Conservation (phyloP, 306 rosid genomes). For the Gastrolobium villosum region DNA sequence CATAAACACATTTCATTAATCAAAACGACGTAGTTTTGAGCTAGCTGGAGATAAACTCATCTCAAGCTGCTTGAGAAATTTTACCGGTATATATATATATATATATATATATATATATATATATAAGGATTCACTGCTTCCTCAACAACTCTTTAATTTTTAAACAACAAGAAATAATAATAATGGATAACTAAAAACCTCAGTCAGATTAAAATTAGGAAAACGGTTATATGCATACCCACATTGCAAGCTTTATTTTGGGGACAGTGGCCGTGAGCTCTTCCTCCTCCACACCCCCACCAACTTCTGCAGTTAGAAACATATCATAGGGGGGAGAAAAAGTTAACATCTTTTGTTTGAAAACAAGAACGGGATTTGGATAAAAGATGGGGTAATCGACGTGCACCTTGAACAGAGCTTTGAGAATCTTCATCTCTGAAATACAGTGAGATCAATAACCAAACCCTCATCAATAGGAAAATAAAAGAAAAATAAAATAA, state of each 20-base stretch:
- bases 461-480: constrained; percentile 13
- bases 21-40: too few species aligned
- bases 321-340: neutral
- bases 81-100: too few species aligned
- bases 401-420: constrained; percentile 68
- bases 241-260: constrained; percentile 86
- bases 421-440: constrained; percentile 68
- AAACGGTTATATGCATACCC: constrained; percentile 68
- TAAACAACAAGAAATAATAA: neutral
- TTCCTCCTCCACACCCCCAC: constrained; percentile 50
- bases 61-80: too few species aligned
- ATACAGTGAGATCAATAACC: constrained; percentile 32
- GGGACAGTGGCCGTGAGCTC: constrained; percentile 57
- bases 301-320: constrained; percentile 47
- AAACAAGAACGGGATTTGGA: neutral
- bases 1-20: too few species aligned
- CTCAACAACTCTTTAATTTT: neutral
- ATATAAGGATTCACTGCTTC: neutral
- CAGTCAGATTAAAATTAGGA: neutral
- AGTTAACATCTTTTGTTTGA: constrained; percentile 33
- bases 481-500: neutral
- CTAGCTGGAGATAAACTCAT: too few species aligned
- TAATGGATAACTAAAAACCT: neutral
- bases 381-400: neutral
- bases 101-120: too few species aligned